These are phyloP conservation scores for Colletotrichum paranaense DNA, from an alignment of 2,329 filamentous ascomycete genomes.

Conservation along the genomic window DNA sequence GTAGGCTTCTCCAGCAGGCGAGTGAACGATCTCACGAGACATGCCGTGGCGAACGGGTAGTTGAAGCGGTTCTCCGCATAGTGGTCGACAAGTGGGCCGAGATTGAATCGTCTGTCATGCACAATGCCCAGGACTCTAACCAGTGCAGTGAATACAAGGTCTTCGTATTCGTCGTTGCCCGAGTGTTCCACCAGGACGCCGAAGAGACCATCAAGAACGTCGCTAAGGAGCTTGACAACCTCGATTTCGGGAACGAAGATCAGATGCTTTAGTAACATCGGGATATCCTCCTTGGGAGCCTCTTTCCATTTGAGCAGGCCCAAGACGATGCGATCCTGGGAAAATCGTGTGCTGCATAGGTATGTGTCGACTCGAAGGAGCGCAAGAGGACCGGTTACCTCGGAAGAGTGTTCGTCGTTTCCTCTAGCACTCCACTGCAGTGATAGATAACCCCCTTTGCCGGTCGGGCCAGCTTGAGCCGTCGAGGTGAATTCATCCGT, in stretches of 20 bases:
- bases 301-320: constrained; percentile 90
- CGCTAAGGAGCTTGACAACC: constrained; percentile 90
- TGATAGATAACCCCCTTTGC: constrained; percentile 87
- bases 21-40: constrained; percentile 87
- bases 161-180: constrained; percentile 92
- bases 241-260: constrained; percentile 97
- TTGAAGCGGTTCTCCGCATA: constrained; percentile 92
- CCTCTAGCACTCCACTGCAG: constrained; percentile 81
- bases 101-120: constrained; percentile 92
- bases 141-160: constrained; percentile 89
- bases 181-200: constrained; percentile 90
- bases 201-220: constrained; percentile 92
- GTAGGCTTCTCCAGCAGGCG: constrained; percentile 85
- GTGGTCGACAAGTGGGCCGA: constrained; percentile 89
- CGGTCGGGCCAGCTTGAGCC: constrained; percentile 68
- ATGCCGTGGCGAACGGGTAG: constrained; percentile 91
- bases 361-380: constrained; percentile 84
- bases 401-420: constrained; percentile 75
- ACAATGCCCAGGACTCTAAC: constrained; percentile 93
- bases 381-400: constrained; percentile 83
- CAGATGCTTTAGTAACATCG: constrained; percentile 81
- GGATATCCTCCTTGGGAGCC: constrained; percentile 75
- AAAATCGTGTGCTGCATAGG: constrained; percentile 94
- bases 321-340: constrained; percentile 88
- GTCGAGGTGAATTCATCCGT: constrained; percentile 91